Evolutionary conservation across 306 rosid species (phyloP), one percentile per base, ranked within the genome.

Genomic region (Mimosa bimucronata): DNA sequence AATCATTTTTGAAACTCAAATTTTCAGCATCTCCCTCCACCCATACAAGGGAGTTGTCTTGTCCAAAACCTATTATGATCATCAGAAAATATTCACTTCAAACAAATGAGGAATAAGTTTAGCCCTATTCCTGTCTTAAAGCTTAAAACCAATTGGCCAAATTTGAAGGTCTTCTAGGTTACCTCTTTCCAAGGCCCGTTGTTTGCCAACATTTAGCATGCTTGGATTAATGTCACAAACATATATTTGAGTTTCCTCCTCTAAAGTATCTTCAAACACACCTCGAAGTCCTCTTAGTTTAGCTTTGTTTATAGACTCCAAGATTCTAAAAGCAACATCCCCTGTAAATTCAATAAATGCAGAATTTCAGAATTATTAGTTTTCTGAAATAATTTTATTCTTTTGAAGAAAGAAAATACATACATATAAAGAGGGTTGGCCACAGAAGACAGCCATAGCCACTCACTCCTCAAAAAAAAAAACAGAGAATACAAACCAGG

Each of bases 291-390:
- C 92, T 91, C 93, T 93, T 46, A 80, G 89, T 89, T 83, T 96
- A 84, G 87, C 83, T 74, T 80, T 83, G 87, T 91, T 88, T 82
- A 91, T 82, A 67, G 78, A 71, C 65, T 93, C 97, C 70, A 91
- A 75, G 85, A 96, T 93, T 85, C 97, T 86, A 80, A 95, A 93
- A 87, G 99, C 97, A 85, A 95, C 97, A 86, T 96, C 99, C 78
- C 99, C 98, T 96, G 90, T 76, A 89, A 79, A 40, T 79, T 52
- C 28, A 75, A 64, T 21, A 21, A 58, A 23, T 25, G 31, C 30
- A 3, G 65, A 57, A 58, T 58, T 58, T 58, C 28, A 58, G 31
- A 58, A 58, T 25, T 23, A 58, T 25, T 25, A 30, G 31, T 58
- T 58, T 11, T 58, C 29, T 55, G 61, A 25, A 11, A 23, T 23